phyloP scores from a whole-genome alignment of 768 basidiomycete species.

The Melanogaster broomeanus region DNA sequence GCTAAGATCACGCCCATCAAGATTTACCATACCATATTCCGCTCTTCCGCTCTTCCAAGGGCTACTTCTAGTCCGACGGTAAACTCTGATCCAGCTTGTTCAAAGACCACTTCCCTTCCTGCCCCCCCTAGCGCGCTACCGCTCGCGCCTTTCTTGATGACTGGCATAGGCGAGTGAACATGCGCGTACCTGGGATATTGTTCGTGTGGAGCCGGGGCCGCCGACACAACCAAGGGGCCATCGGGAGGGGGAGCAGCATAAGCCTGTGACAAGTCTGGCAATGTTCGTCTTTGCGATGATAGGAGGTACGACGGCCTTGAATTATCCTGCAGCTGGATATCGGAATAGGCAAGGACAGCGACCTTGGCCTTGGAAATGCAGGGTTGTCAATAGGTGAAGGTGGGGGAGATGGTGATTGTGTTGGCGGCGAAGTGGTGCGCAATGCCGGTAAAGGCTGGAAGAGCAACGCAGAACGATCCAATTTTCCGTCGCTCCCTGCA shows the following conservation, averaged over 20 bases:
- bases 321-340: constrained; percentile 1
- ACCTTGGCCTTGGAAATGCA: constrained; percentile 23
- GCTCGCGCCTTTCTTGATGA: constrained; percentile 13
- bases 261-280: constrained; percentile 31
- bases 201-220: constrained; percentile 18
- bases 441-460: constrained; percentile 27
- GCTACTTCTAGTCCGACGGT: constrained; percentile 32
- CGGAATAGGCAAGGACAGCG: constrained; percentile 24
- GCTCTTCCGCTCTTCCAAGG: constrained; percentile 34
- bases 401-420: constrained; percentile 3
- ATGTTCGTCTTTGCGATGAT: constrained; percentile 12
- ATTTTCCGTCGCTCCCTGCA: constrained; percentile 1
- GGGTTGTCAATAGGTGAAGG: constrained; percentile 11
- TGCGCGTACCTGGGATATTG: constrained; percentile 32
- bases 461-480: constrained; percentile 28
- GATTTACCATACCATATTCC: constrained; percentile 31
- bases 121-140: constrained; percentile 9
- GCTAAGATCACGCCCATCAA: neutral
- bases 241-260: constrained; percentile 32
- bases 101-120: constrained; percentile 25
- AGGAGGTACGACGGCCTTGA: constrained; percentile 19
- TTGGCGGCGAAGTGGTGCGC: constrained; percentile 11
- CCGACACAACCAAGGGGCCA: constrained; percentile 24
- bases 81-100: constrained; percentile 28
- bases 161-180: constrained; percentile 17